phyloP scores from a whole-genome alignment of 129 eudicot species.

The Heracleum sosnowskyi region DNA sequence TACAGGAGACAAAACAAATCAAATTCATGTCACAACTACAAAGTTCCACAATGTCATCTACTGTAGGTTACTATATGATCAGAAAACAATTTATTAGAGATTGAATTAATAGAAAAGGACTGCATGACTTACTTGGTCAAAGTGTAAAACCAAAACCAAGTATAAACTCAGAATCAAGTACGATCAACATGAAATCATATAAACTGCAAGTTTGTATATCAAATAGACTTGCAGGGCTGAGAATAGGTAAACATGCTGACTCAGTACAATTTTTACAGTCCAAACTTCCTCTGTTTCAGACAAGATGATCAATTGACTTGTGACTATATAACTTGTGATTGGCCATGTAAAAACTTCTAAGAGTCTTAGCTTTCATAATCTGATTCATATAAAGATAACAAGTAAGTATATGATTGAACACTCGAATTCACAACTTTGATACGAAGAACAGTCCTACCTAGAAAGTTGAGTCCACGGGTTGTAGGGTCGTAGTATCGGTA shows the following conservation, averaged over 20 bases:
- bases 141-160: background rate
- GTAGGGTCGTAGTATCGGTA: constrained; percentile 86
- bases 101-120: background rate
- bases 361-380: background rate
- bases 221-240: background rate
- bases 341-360: background rate
- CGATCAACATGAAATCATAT: background rate
- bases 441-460: constrained; percentile 37
- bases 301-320: no score
- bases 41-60: background rate
- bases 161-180: background rate
- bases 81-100: background rate
- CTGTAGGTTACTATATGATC: background rate
- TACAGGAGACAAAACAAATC: background rate
- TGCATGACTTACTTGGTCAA: background rate
- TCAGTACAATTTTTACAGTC: background rate
- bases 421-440: background rate
- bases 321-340: background rate
- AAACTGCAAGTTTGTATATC: background rate
- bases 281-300: background rate
- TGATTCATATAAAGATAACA: background rate
- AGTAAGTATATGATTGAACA: background rate
- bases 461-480: constrained; percentile 81
- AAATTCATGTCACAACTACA: background rate
- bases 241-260: background rate